A percentile compares a stretch with the other conserved stretches of the same genome.
Evolutionary conservation across 2,329 filamentous ascomycete species (phyloP).

Genomic region (Zalaria obscura): DNA sequence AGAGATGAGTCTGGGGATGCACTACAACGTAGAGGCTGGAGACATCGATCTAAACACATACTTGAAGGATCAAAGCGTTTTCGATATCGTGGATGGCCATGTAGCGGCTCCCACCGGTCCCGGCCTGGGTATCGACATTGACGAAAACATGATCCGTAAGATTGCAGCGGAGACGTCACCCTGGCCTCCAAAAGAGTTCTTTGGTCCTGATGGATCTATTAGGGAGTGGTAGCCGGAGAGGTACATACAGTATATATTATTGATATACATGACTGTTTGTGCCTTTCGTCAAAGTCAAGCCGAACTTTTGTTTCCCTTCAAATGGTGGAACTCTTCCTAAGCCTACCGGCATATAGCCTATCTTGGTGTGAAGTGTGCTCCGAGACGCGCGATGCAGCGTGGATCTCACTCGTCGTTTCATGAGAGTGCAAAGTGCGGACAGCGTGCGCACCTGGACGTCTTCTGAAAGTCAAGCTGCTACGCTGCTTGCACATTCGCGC

Average conservation of each 20-base stretch:
- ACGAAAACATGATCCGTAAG: constrained; percentile 52
- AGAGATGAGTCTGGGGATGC: constrained; percentile 68
- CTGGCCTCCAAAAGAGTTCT: constrained; percentile 54
- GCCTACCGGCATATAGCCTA: no score
- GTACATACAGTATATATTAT: background rate
- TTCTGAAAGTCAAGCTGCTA: no score
- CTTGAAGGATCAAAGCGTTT: constrained; percentile 14
- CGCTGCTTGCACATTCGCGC: no score
- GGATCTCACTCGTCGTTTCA: no score
- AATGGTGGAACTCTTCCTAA: no score
- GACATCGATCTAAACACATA: constrained; percentile 41
- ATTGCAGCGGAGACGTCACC: constrained; percentile 43
- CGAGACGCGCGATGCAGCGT: no score
- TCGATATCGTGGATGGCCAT: constrained; percentile 14
- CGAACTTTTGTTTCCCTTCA: no score
- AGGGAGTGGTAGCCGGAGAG: constrained; percentile 47
- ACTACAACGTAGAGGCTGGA: constrained; percentile 54
- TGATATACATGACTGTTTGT: no score
- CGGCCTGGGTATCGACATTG: constrained; percentile 22
- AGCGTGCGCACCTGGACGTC: no score
- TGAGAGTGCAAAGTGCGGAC: no score
- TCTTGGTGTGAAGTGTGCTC: no score
- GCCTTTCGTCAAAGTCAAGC: no score
- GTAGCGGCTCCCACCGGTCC: constrained; percentile 14
- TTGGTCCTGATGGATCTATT: constrained; percentile 51